Conservation (phyloP, 306 rosid genomes). For the Erythrophleum fordii region DNA sequence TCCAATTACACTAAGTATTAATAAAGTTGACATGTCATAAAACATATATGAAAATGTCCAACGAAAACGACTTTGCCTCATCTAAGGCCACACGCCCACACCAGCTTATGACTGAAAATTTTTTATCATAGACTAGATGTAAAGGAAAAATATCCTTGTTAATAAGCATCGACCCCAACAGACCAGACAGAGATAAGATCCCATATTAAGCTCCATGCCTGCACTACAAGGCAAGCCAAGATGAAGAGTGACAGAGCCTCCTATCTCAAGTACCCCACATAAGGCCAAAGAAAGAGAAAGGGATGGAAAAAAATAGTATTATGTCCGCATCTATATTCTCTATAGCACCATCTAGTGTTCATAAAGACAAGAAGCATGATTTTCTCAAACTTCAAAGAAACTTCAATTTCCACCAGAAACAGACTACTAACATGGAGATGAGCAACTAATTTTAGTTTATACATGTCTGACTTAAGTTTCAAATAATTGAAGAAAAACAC, state of each 20-base stretch:
- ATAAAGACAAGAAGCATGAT: conserved; percentile 26
- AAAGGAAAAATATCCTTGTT: not conserved
- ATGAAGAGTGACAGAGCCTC: not conserved
- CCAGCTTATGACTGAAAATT: not conserved
- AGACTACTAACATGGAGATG: conserved; percentile 13
- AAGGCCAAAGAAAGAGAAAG: not conserved
- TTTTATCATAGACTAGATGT: conserved; percentile 3
- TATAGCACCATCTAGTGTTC: not conserved
- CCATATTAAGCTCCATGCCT: conserved; percentile 9
- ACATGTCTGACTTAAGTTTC: not conserved
- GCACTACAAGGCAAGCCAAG: not conserved
- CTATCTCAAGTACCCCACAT: not conserved
- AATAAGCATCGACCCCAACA: conserved; percentile 4
- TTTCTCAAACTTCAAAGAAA: conserved; percentile 1
- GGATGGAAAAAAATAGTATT: not conserved
- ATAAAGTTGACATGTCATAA: not conserved
- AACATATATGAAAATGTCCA: conserved; percentile 26
- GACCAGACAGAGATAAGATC: not conserved
- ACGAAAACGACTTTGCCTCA: not conserved
- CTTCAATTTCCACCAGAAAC: conserved; percentile 1
- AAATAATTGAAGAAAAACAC: conserved; percentile 19
- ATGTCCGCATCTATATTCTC: not conserved
- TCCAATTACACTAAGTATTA: conserved; percentile 1
- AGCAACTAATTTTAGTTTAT: not conserved
- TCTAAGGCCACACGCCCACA: not conserved